Conservation (phyloP, 371 early-diverging fungal species). For the Apophysomyces trapeziformis region DNA sequence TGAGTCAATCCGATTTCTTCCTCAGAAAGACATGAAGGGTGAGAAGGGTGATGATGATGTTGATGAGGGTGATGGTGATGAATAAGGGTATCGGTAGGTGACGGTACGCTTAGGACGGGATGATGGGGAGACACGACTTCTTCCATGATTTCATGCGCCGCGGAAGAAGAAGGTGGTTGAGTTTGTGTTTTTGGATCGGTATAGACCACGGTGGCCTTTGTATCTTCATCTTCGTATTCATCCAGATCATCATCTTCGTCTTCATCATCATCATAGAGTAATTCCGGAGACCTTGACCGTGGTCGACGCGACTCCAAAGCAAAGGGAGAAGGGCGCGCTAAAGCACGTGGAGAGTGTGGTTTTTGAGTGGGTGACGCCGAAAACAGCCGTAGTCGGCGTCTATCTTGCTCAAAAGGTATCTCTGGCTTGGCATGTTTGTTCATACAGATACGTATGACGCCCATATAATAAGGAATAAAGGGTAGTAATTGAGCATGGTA, state of each 20-base stretch:
- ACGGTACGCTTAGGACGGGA: conserved; percentile 5
- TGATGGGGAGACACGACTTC: neutral
- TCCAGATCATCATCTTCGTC: conserved; percentile 8
- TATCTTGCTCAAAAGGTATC: conserved; percentile 18
- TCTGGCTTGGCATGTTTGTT: conserved; percentile 15
- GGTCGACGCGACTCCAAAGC: neutral
- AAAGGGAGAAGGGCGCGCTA: conserved; percentile 11
- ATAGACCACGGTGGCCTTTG: conserved; percentile 2
- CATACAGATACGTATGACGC: conserved; percentile 28
- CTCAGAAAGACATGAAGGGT: conserved; percentile 10
- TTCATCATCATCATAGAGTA: conserved; percentile 1
- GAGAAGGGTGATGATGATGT: conserved; percentile 4
- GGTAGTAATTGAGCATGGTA: conserved; percentile 33
- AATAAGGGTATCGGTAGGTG: conserved; percentile 2
- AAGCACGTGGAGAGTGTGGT: conserved; percentile 13
- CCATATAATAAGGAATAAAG: conserved; percentile 41
- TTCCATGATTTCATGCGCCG: conserved; percentile 12
- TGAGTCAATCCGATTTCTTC: conserved; percentile 20
- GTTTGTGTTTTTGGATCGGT: conserved; percentile 45
- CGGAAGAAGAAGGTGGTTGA: conserved; percentile 6
- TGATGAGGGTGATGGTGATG: conserved; percentile 1
- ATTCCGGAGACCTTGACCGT: conserved; percentile 11
- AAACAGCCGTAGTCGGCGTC: conserved; percentile 14
- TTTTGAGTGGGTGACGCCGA: neutral
- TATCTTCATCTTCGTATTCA: conserved; percentile 3